Evolutionary conservation across 2,329 filamentous ascomycete species (phyloP).

Genomic region (Huntiella bhutanensis): DNA sequence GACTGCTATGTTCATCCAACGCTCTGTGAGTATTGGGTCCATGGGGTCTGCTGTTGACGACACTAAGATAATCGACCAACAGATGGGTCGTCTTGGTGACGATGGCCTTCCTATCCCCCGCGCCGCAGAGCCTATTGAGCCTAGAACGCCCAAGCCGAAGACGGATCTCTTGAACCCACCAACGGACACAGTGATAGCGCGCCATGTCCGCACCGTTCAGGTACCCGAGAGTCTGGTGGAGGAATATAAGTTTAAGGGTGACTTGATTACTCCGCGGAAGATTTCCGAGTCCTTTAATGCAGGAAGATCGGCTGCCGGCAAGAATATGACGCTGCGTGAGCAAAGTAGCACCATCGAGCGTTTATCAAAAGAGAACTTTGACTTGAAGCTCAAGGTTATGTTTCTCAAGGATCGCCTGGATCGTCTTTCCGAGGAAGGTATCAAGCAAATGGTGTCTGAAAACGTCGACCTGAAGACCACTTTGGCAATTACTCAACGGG

Average conservation of each 20-base stretch:
- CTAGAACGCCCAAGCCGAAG: constrained; percentile 52
- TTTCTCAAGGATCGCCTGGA: constrained; percentile 87
- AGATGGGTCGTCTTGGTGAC: constrained; percentile 30
- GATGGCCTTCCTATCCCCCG: constrained; percentile 19
- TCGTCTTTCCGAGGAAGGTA: constrained; percentile 82
- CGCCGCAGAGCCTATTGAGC: constrained; percentile 23
- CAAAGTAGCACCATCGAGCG: constrained; percentile 95
- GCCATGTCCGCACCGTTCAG: constrained; percentile 75
- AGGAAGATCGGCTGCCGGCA: constrained; percentile 30
- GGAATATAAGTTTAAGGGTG: constrained; percentile 64
- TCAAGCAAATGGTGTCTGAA: constrained; percentile 95
- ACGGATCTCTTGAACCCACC: constrained; percentile 39
- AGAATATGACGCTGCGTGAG: constrained; percentile 78
- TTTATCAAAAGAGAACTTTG: constrained; percentile 94
- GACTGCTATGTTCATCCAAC: constrained; percentile 24
- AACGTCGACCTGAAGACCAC: constrained; percentile 91
- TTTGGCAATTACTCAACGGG: constrained; percentile 71
- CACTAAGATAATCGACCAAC: constrained; percentile 20
- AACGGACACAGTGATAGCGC: constrained; percentile 74
- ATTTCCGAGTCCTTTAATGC: constrained; percentile 32
- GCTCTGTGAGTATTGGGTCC: constrained; percentile 69
- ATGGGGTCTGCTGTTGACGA: constrained; percentile 62
- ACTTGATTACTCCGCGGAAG: constrained; percentile 39
- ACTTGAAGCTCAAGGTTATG: constrained; percentile 92
- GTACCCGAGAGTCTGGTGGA: constrained; percentile 75